phyloP scores from a whole-genome alignment of 768 basidiomycete species.

The Filobasidium wieringae region DNA sequence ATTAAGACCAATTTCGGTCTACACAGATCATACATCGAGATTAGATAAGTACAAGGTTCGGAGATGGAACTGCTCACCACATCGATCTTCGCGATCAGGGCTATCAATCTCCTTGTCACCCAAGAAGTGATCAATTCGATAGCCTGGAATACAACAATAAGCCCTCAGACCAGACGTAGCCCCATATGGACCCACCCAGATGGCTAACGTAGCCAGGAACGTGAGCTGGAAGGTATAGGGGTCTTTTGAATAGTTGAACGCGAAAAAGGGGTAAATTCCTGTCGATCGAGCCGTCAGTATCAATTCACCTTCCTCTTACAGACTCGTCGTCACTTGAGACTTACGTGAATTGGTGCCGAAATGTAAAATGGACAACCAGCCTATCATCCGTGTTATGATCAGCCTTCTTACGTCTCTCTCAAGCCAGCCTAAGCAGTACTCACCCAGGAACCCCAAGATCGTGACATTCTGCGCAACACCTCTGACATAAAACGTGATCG shows the following conservation, averaged over 20 bases:
- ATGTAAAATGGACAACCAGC: conserved; percentile 41
- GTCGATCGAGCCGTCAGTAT: not conserved
- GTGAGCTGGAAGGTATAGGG: conserved; percentile 43
- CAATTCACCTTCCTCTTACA: not conserved
- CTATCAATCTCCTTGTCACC: conserved; percentile 36
- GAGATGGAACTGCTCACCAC: conserved; percentile 15
- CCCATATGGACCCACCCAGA: conserved; percentile 30
- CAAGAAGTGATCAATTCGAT: conserved; percentile 40
- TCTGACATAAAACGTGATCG: conserved; percentile 39
- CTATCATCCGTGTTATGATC: conserved; percentile 17
- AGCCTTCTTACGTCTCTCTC: conserved; percentile 5
- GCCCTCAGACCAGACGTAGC: not conserved
- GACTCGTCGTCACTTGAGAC: not conserved
- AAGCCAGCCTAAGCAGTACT: not conserved
- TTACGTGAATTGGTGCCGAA: conserved; percentile 40
- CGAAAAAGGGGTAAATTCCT: conserved; percentile 43
- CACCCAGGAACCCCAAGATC: conserved; percentile 30
- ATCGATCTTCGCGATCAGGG: conserved; percentile 35
- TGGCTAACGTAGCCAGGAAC: conserved; percentile 38
- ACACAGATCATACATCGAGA: no score
- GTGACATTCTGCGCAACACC: conserved; percentile 43
- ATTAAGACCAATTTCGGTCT: conserved; percentile 37
- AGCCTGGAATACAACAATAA: conserved; percentile 20
- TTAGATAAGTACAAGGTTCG: not conserved
- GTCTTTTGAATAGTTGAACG: conserved; percentile 38